A percentile compares a stretch with the other conserved stretches of the same genome.
These are phyloP conservation scores for Fusarium tupiense DNA, from an alignment of 2,329 filamentous ascomycete species.

Conservation along the genomic window DNA sequence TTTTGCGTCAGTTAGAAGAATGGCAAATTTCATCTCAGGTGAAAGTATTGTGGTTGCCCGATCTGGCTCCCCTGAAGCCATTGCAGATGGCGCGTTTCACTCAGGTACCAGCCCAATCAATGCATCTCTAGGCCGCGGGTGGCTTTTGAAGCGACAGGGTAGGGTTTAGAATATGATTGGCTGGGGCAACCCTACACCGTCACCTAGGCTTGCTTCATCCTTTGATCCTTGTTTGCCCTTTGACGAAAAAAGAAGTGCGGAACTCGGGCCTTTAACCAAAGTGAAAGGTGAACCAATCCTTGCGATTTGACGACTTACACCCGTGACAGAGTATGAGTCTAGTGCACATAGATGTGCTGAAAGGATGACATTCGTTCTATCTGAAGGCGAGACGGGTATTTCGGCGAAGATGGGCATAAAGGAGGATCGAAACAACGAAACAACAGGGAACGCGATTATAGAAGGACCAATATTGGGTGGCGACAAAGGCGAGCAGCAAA, in stretches of 20 bases:
- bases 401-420: neutral
- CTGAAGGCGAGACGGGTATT: slow-evolving; percentile 2
- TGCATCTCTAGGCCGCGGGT: slow-evolving; percentile 19
- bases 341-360: neutral
- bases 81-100: slow-evolving; percentile 39
- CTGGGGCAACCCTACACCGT: slow-evolving; percentile 6
- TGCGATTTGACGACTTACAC: slow-evolving; percentile 20
- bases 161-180: slow-evolving; percentile 28
- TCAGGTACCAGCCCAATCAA: slow-evolving; percentile 39
- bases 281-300: slow-evolving; percentile 26
- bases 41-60: neutral
- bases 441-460: neutral
- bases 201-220: slow-evolving; percentile 30
- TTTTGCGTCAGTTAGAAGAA: slow-evolving; percentile 1
- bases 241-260: neutral
- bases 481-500: slow-evolving; percentile 9
- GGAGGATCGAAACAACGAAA: neutral
- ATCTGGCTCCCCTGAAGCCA: slow-evolving; percentile 21
- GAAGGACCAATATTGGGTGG: neutral
- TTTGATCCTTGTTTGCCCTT: slow-evolving; percentile 1
- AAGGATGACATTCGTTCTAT: slow-evolving; percentile 10
- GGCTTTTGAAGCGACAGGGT: slow-evolving; percentile 33
- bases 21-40: neutral
- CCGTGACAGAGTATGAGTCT: slow-evolving; percentile 16
- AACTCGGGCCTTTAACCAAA: slow-evolving; percentile 8